A percentile compares a stretch with the other conserved stretches of the same genome.
Conservation (phyloP, 345 rosid species). For the Eucalyptus leucophloia region DNA sequence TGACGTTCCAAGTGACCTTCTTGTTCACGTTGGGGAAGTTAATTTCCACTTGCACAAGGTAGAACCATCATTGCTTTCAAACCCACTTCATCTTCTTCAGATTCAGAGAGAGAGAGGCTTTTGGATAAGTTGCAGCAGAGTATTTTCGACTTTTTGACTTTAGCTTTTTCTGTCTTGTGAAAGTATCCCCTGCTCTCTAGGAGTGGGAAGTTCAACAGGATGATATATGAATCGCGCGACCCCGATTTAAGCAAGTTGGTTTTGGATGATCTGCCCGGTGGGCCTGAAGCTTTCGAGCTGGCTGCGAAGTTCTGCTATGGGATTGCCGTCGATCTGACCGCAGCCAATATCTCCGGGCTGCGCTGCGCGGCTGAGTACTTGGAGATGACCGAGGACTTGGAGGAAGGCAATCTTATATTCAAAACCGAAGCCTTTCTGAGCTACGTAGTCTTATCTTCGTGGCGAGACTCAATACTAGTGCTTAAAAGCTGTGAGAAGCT, state of each 20-base stretch:
- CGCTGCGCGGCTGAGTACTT: slow-evolving; percentile 94
- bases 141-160: not conserved
- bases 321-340: slow-evolving; percentile 83
- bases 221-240: slow-evolving; percentile 68
- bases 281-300: slow-evolving; percentile 77
- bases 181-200: slow-evolving; percentile 92
- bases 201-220: slow-evolving; percentile 85
- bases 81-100: not conserved
- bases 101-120: not conserved
- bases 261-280: slow-evolving; percentile 84
- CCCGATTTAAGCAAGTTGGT: slow-evolving; percentile 38
- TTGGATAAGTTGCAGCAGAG: not conserved
- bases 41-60: slow-evolving; percentile 94
- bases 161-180: not conserved
- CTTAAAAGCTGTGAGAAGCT: slow-evolving; percentile 87
- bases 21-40: slow-evolving; percentile 62
- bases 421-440: slow-evolving; percentile 98
- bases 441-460: slow-evolving; percentile 88
- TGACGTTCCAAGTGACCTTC: slow-evolving; percentile 85
- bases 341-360: slow-evolving; percentile 78
- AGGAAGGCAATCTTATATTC: slow-evolving; percentile 94
- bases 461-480: slow-evolving; percentile 92
- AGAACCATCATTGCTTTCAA: not conserved
- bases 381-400: slow-evolving; percentile 99
- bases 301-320: slow-evolving; percentile 98